Evolutionary conservation across 495 filamentous ascomycete genomes (phyloP), one percentile per base, ranked within the genome.

Genomic region (Aspergillus egyptiacus): DNA sequence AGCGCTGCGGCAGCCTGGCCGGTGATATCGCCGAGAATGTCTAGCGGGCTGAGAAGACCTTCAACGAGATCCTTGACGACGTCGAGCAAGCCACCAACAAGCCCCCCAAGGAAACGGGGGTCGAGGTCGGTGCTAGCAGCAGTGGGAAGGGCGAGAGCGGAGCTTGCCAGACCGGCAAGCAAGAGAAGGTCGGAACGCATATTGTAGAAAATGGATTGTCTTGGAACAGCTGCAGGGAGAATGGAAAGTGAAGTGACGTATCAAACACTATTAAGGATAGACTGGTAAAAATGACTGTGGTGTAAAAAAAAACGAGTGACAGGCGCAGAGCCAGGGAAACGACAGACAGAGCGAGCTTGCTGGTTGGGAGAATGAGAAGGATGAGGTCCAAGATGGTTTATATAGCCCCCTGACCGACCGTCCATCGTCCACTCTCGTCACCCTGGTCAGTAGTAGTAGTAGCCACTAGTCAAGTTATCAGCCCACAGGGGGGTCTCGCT

Each of bases 1-100:
- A 72, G 61, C 35, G 69, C 71, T 13, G 68, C 71, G 35, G 69
- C 69, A 54, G 57, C 69, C 46, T 61, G 48, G n/a, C 64, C 61
- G 42, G 53, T 62, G 46, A 74, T 56, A 22, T 63, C 65, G 53
- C 36, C 55, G 48, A 70, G 60, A 43, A 71, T 51, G 25, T 63
- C 60, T 22, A n/a, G n/a, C n/a, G n/a, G n/a, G n/a, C n/a, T n/a
- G n/a, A n/a, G n/a, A n/a, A n/a, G n/a, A n/a, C n/a, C n/a, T n/a
- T n/a, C n/a, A n/a, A n/a, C n/a, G n/a, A n/a, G n/a, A n/a, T n/a
- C n/a, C n/a, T 56, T 30, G 23, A 38, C 39, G 25, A 58, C 32
- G 27, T 46, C 53, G 6, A 35, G 22, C 23, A 56, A 4, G 15
- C 44, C 48, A 15, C 13, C 10, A 15, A 35, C 13, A 11, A 63